phyloP scores from a whole-genome alignment of 768 basidiomycete genomes.

The Mycena venus region DNA sequence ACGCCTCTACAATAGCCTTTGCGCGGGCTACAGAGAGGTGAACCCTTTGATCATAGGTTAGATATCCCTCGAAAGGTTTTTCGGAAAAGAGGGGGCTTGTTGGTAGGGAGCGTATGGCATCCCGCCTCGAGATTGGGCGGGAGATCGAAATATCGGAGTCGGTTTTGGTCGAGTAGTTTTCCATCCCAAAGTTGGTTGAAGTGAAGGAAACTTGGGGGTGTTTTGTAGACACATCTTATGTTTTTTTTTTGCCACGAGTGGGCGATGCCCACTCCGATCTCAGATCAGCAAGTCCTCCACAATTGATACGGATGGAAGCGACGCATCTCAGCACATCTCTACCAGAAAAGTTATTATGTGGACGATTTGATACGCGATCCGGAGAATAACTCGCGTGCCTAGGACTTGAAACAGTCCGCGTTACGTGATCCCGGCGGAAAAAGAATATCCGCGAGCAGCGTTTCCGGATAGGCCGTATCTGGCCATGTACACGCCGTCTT shows the following conservation, averaged over 20 bases:
- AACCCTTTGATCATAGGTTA: not conserved
- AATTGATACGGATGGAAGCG: too few relatives aligned
- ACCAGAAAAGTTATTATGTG: too few relatives aligned
- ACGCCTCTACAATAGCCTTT: not conserved
- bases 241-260: not conserved
- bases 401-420: too few relatives aligned
- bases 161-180: not conserved
- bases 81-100: not conserved
- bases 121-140: not conserved
- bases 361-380: too few relatives aligned
- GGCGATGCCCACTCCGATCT: not conserved
- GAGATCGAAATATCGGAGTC: not conserved
- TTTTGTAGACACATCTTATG: not conserved
- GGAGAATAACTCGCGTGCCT: too few relatives aligned
- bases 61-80: conserved; percentile 13
- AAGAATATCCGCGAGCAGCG: too few relatives aligned
- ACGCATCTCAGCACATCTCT: too few relatives aligned
- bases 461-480: too few relatives aligned
- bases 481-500: too few relatives aligned
- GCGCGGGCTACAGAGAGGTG: conserved; percentile 3
- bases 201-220: not conserved
- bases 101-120: not conserved
- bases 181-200: not conserved
- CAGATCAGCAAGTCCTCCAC: too few relatives aligned
- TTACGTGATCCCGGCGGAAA: too few relatives aligned